A percentile compares a stretch with the other conserved stretches of the same genome.
These are phyloP conservation scores for Rosellinia necatrix DNA, from an alignment of 2,329 filamentous ascomycete species.

Conservation along the genomic window DNA sequence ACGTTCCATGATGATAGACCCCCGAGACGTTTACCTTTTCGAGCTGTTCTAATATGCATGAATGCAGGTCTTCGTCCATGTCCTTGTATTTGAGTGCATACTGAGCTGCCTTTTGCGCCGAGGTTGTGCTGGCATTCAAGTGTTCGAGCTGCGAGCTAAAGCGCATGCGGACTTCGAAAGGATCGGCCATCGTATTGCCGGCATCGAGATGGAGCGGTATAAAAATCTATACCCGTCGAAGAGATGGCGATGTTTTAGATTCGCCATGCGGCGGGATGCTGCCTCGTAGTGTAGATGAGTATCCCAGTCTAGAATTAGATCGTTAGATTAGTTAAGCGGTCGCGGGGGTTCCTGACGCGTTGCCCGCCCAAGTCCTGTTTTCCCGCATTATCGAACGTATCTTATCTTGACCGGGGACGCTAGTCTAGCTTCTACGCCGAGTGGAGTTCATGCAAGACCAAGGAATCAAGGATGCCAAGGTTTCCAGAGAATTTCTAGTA, in stretches of 20 bases:
- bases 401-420: too few species aligned
- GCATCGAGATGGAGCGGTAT: neutral
- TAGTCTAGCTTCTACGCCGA: too few species aligned
- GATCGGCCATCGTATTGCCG: conserved; percentile 65
- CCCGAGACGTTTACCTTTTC: conserved; percentile 64
- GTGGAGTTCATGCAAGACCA: neutral
- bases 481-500: conserved; percentile 16
- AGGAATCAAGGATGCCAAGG: neutral
- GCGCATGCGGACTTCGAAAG: conserved; percentile 97
- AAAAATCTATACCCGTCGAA: too few species aligned
- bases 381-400: too few species aligned
- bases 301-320: too few species aligned
- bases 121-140: conserved; percentile 86
- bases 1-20: too few species aligned
- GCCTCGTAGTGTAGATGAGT: too few species aligned
- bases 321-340: too few species aligned
- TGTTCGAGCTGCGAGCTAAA: conserved; percentile 90
- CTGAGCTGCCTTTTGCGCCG: conserved; percentile 88
- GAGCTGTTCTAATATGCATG: conserved; percentile 94
- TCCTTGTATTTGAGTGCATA: conserved; percentile 94
- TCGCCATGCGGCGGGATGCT: too few species aligned
- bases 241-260: too few species aligned
- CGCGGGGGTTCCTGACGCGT: too few species aligned
- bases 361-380: too few species aligned
- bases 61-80: conserved; percentile 96